Base-by-base conservation (phyloP, 2,329 filamentous ascomycete species). In the Diplodia sapinea region DNA sequence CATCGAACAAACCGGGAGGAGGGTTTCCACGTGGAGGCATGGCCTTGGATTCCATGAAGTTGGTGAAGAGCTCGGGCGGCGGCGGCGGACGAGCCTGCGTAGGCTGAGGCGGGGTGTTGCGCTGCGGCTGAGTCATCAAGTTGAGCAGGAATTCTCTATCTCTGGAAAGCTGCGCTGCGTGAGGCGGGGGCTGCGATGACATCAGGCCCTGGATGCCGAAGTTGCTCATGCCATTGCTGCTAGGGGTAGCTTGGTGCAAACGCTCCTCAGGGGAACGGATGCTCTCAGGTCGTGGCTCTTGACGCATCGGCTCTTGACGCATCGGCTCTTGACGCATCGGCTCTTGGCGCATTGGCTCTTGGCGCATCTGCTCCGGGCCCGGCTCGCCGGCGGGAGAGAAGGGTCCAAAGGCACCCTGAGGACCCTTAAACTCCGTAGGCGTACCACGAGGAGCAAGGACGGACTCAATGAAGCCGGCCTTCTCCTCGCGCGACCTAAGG, bases 91-190 rank as follows among this genome's bases (percentile, higher is more conserved):
- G 66, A 57, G 52, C 59, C 11, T 59, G 50, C 9, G 73, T 71
- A 49, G 72, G 69, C 20, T 74, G 76, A n/a, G 78, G 77, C 55
- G 79, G 77, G 56, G 77, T 63, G 69, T 76, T 74, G 62, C 75
- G 76, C 59, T 74, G 72, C 31, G 73, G 73, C 70, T 75, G 75
- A 23, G 74, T 69, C 91, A 97, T 95, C 36, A 97, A 84, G 69
- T 89, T 91, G 79, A 96, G 91, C 59, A 97, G 82, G 76, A 95
- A 94, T 71, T 96, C 91, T n/a, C 90, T 87, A 72, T 94, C 91
- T 72, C 84, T 87, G 75, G 86, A 89, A 75, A 82, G 74, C 70
- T 63, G 47, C 8, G 49, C 49, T n/a, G 59, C 43, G 38, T 63
- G 59, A 17, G 47, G 55, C 29, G 56, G 66, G 36, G 66, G 33